Base-by-base conservation (phyloP, 2,329 filamentous ascomycete genomes). In the Hypoxylon sp. region DNA sequence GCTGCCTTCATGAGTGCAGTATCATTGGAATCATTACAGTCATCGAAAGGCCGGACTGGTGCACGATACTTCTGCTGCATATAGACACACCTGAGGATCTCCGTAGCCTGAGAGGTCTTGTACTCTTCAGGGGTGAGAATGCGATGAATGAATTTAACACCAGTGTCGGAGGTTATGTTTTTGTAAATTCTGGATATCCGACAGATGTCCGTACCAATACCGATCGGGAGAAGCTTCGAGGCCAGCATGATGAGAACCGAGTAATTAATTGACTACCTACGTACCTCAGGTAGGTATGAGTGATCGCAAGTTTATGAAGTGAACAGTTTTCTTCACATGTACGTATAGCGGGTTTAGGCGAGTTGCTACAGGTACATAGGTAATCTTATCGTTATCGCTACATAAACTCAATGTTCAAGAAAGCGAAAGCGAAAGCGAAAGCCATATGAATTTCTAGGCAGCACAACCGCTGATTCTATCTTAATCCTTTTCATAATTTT, bases 191-290 rank as follows among this genome's bases (percentile, higher is more conserved):
- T 89, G 0, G 85, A 80, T 63, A 94, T 86, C 63, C 86, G 85
- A 79, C 92, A 94, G 63, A 97, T 91, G 77, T 97, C 94, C 52
- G 88, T 95, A 64, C 94, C 94, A 57, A 97, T 82, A 53, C 86
- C 85, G 13, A 95, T 76, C 0, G 89, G 83, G n/a, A 89, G 90
- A 73, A 94, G 93, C 0, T 82, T 2, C 77, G 77, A 44, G 67
- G 53, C 10, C 39, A 57, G n/a, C 68, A 74, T 60, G 19, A 52
- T 61, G 64, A 39, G 24, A 44, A 22, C 14, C 11, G 39, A 22
- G 9, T 9, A n/a, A 10, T 19, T 44, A 11, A 44, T 17, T 17
- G 9, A 31, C 8, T 31, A 9, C 6, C 29, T 31, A 31, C 29
- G 5, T 9, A 31, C 2, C 26, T 6, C 2, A 31, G 29, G 29